Conservation (phyloP, 2,329 filamentous ascomycete genomes). For the Dichotomopilus funicola region DNA sequence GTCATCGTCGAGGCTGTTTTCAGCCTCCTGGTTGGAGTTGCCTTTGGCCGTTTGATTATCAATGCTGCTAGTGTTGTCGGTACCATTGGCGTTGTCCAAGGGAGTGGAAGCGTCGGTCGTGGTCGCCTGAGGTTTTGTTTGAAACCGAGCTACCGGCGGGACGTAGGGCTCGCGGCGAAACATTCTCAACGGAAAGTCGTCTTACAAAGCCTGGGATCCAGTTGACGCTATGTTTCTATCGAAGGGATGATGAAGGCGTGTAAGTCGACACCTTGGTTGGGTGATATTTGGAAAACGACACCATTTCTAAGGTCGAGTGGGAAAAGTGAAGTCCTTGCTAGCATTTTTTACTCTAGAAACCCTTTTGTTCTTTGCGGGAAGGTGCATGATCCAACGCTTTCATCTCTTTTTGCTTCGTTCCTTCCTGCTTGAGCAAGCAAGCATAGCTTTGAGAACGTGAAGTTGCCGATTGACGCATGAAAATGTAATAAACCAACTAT, state of each 20-base stretch:
- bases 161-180: not conserved
- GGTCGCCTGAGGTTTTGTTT: too few relatives aligned
- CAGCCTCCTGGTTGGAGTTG: not conserved
- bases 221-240: not conserved
- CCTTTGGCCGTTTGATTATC: not conserved
- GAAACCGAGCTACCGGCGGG: not conserved
- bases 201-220: too few relatives aligned
- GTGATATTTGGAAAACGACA: not conserved
- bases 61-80: not conserved
- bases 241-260: not conserved
- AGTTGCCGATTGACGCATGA: not conserved
- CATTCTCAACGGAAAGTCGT: not conserved
- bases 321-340: not conserved
- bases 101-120: too few relatives aligned
- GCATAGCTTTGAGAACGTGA: not conserved
- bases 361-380: not conserved
- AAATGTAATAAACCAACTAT: slow-evolving; percentile 1
- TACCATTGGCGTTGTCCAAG: not conserved
- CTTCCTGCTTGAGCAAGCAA: not conserved
- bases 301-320: not conserved
- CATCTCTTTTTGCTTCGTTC: not conserved
- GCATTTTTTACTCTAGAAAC: too few relatives aligned
- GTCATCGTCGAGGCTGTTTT: not conserved
- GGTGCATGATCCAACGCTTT: not conserved
- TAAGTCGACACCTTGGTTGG: not conserved